Conservation (phyloP, 2,329 filamentous ascomycete species). For the Pseudopyrenochaeta lycopersici region DNA sequence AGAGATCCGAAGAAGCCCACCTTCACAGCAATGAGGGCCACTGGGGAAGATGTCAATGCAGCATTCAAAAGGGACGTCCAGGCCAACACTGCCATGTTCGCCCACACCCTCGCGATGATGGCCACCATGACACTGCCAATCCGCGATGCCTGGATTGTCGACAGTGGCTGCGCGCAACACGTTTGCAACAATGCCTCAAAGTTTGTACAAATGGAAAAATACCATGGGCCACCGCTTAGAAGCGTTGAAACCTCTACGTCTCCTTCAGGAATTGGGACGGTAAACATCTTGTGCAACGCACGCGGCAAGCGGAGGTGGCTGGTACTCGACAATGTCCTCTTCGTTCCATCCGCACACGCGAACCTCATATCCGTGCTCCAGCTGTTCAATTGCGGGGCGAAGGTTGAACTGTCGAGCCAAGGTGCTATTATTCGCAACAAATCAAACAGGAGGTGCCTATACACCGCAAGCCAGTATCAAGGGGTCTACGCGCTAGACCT, state of each 20-base stretch:
- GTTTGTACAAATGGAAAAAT: slow-evolving; percentile 7
- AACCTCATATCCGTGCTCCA: slow-evolving; percentile 8
- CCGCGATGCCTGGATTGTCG: slow-evolving; percentile 11
- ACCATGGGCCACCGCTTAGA: not conserved
- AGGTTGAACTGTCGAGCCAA: not conserved
- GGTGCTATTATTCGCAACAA: not conserved
- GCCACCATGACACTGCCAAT: slow-evolving; percentile 13
- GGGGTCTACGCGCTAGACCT: slow-evolving; percentile 7
- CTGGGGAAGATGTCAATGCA: slow-evolving; percentile 8
- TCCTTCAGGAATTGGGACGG: no score
- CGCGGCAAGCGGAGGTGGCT: no score
- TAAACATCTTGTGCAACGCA: no score
- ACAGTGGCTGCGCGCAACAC: slow-evolving; percentile 9
- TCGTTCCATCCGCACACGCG: slow-evolving; percentile 9
- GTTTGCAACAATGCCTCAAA: slow-evolving; percentile 9
- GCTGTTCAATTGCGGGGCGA: slow-evolving; percentile 1
- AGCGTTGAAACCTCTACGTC: no score
- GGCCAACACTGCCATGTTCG: not conserved
- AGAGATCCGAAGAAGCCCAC: no score
- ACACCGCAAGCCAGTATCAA: slow-evolving; percentile 1
- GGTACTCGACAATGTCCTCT: slow-evolving; percentile 9
- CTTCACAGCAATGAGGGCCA: slow-evolving; percentile 5
- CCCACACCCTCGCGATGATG: slow-evolving; percentile 5
- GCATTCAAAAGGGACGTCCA: slow-evolving; percentile 7
- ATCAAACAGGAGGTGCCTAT: not conserved